Evolutionary conservation across 2,329 filamentous ascomycete genomes (phyloP), one percentile per base, ranked within the genome.

Genomic region (Aspergillus oerlinghausenensis): DNA sequence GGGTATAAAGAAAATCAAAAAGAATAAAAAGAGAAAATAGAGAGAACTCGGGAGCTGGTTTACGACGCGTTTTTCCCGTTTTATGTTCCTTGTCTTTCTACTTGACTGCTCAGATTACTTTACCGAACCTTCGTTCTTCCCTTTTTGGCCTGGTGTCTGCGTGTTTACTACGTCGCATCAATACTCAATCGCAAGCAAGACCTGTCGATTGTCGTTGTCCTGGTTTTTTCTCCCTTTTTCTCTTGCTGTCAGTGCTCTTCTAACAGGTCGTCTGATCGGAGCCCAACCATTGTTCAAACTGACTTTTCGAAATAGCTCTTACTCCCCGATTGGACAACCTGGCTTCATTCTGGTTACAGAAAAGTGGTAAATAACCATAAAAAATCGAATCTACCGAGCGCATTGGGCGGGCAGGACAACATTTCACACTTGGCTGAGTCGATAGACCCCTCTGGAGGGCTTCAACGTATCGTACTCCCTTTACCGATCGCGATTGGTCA

Each of bases 401-500:
- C 21, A 23, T 47, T 47, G 42, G 10, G 8, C 42, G 10, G 17
- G n/a, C 42, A 19, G 42, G 42, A 19, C 10, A 17, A 47, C 43
- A 23, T 23, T 21, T 47, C 43, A 14, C 21, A 9, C 19, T 21
- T 10, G n/a, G 61, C 57, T 14, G 32, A 38, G 32, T 17, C 32
- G 5, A 38, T 7, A 17, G 32, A 38, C 32, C 14, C 56, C 59
- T 65, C 61, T 59, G 63, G 58, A 66, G 64, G 60, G 60, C 52
- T 58, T 65, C 59, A 62, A 58, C 54, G 54, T 58, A 56, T 65
- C 58, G 55, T 59, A 57, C 55, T 62, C 55, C 50, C 57, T 53
- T 62, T 59, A 56, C 60, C 57, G 56, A 63, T 67, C 59, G 64
- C 64, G 63, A 64, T 69, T 65, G 61, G 51, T 60, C 51, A 51